Evolutionary conservation across 108 stramenopile genomes (phyloP), one percentile per base, ranked within the genome.

Genomic region (Cyclotella baltica): DNA sequence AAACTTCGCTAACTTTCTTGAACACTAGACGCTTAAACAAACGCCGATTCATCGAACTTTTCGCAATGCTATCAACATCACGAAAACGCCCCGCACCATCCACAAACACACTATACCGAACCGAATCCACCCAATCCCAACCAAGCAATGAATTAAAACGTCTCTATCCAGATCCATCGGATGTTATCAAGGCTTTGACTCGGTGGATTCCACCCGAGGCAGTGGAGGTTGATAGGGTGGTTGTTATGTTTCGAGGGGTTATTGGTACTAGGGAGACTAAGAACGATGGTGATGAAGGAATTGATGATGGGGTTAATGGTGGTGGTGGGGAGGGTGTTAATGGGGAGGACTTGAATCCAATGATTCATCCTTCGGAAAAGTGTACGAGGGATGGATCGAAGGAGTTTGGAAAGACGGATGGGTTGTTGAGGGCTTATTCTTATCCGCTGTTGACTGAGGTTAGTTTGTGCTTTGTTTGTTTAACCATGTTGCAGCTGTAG

Each of bases 91-190:
- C n/a, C n/a, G n/a, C n/a, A n/a, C n/a, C n/a, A n/a, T n/a, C n/a
- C n/a, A n/a, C n/a, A n/a, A n/a, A n/a, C n/a, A n/a, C n/a, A n/a
- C n/a, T n/a, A n/a, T n/a, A n/a, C n/a, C n/a, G n/a, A n/a, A n/a
- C n/a, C n/a, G n/a, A n/a, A n/a, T n/a, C n/a, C n/a, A n/a, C n/a
- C n/a, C n/a, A n/a, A n/a, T n/a, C n/a, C 30, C 40, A 28, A 47
- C 37, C 53, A 19, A 48, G 23, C 28, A 51, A 64, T 20, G 73
- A 67, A 29, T 67, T 81, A 29, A 37, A 53, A 28, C 80, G 80
- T 51, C 63, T 81, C 6, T 81, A 69, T 68, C 80, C 80, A 31
- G 80, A 81, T 58, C 80, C 80, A 46, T 81, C 80, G 0, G 80
- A 81, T 64, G 40, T 57, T 25, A 75, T 81, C 62, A 81, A 81